phyloP scores from a whole-genome alignment of 148 eudicot species.

The Rhododendron ferrugineum region DNA sequence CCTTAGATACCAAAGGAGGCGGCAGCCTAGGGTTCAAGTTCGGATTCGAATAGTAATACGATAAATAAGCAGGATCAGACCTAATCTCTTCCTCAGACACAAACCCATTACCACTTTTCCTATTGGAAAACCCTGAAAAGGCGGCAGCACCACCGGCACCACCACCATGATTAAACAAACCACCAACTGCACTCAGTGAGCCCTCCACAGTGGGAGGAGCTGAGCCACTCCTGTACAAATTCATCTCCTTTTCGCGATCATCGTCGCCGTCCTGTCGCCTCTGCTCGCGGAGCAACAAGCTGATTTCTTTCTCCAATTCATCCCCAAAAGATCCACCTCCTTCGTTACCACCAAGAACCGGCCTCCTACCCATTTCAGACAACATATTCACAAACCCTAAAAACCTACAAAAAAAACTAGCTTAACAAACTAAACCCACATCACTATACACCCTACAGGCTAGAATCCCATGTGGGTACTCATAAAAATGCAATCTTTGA shows the following conservation, averaged over 20 bases:
- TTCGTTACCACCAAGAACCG: slow-evolving; percentile 48
- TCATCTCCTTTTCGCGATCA: slow-evolving; percentile 75
- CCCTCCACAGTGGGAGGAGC: slow-evolving; percentile 99
- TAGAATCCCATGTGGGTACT: slow-evolving; percentile 1
- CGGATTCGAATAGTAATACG: slow-evolving; percentile 83
- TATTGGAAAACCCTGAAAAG: slow-evolving; percentile 47
- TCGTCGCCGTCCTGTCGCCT: slow-evolving; percentile 55
- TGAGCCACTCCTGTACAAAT: slow-evolving; percentile 85
- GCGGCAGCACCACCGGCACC: slow-evolving; percentile 26
- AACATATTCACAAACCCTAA: slow-evolving; percentile 15
- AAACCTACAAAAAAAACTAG: slow-evolving; percentile 18
- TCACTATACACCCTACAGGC: slow-evolving; percentile 1
- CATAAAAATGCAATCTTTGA: slow-evolving; percentile 24
- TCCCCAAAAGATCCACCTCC: slow-evolving; percentile 80
- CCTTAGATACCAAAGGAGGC: slow-evolving; percentile 76
- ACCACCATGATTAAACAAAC: slow-evolving; percentile 32
- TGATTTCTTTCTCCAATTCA: slow-evolving; percentile 79
- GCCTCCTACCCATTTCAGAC: slow-evolving; percentile 60
- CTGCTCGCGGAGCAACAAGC: slow-evolving; percentile 64
- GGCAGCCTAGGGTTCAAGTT: slow-evolving; percentile 95
- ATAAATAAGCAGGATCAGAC: slow-evolving; percentile 87
- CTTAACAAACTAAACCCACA: slow-evolving; percentile 15
- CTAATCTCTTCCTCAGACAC: slow-evolving; percentile 85
- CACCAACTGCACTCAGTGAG: slow-evolving; percentile 85
- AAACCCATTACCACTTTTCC: slow-evolving; percentile 48